Conservation (phyloP, 805 yeast species). For the Wickerhamomyces pijperi region DNA sequence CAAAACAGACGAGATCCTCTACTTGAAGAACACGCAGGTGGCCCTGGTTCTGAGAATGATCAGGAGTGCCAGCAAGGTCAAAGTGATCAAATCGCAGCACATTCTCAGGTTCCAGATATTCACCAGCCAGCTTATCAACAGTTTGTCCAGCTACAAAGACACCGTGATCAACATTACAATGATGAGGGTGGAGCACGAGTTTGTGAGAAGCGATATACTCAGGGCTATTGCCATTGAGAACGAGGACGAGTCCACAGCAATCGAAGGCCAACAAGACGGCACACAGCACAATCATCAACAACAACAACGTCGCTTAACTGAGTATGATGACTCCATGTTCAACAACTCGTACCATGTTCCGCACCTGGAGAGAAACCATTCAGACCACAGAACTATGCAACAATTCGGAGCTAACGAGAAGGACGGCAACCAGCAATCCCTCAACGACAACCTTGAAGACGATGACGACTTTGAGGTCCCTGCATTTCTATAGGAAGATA, state of each 20-base stretch:
- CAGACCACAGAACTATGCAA: conserved; percentile 41
- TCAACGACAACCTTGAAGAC: conserved; percentile 21
- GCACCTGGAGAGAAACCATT: neutral
- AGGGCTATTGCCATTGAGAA: conserved; percentile 2
- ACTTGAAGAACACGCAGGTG: conserved; percentile 38
- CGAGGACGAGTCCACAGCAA: conserved; percentile 3
- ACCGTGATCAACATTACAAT: neutral
- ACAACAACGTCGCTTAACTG: neutral
- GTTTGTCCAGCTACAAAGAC: neutral
- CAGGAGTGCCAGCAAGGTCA: conserved; percentile 11
- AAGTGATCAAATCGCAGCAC: conserved; percentile 4
- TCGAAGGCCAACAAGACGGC: neutral
- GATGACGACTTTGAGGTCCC: conserved; percentile 17
- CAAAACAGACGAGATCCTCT: conserved; percentile 26
- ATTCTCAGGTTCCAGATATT: neutral
- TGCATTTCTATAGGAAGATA: conserved; percentile 9
- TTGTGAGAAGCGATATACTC: neutral
- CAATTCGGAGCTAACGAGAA: too few species aligned
- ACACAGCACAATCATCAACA: too few species aligned
- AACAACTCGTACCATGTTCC: neutral
- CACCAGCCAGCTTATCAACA: neutral
- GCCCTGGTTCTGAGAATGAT: conserved; percentile 29
- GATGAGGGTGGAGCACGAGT: neutral
- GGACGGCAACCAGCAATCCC: too few species aligned
- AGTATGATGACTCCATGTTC: conserved; percentile 2